phyloP scores from a whole-genome alignment of 257 asterid genomes.

The Nicotiana undulata region DNA sequence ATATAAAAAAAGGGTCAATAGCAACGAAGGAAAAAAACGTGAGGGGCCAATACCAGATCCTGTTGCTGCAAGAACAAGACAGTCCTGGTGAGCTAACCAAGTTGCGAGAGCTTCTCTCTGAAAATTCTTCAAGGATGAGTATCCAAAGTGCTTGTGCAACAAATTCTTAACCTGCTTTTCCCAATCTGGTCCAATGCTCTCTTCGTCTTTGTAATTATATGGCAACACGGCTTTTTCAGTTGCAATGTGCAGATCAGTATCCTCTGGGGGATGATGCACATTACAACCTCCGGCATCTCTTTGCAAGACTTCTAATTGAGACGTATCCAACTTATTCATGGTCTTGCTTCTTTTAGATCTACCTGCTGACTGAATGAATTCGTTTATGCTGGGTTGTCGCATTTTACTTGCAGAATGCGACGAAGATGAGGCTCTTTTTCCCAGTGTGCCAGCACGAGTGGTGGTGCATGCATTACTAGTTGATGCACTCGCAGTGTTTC shows the following conservation, averaged over 20 bases:
- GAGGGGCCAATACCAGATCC: slow-evolving; percentile 57
- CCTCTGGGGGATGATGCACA: slow-evolving; percentile 12
- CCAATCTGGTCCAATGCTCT: slow-evolving; percentile 41
- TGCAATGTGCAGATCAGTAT: slow-evolving; percentile 10
- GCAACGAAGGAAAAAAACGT: background rate
- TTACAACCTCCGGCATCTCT: slow-evolving; percentile 14
- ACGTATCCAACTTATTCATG: slow-evolving; percentile 4
- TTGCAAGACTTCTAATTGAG: slow-evolving; percentile 13
- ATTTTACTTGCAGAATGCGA: slow-evolving; percentile 21
- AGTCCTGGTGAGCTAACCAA: slow-evolving; percentile 53
- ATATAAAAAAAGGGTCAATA: background rate
- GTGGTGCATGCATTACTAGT: slow-evolving; percentile 18
- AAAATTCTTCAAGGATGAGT: slow-evolving; percentile 49
- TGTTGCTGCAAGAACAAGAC: slow-evolving; percentile 74
- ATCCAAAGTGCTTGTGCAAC: slow-evolving; percentile 46
- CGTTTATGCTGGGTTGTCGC: slow-evolving; percentile 49
- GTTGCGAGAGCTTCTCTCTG: slow-evolving; percentile 66
- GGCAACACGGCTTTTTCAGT: slow-evolving; percentile 3
- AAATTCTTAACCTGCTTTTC: slow-evolving; percentile 29
- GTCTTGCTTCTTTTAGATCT: slow-evolving; percentile 32
- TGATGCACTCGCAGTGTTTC: slow-evolving; percentile 30
- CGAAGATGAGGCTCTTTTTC: slow-evolving; percentile 32
- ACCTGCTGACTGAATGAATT: slow-evolving; percentile 28
- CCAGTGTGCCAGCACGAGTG: slow-evolving; percentile 13
- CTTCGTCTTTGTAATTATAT: slow-evolving; percentile 25